Percentiles rank a stretch among this genome's conserved stretches.
Evolutionary conservation across 495 filamentous ascomycete species (phyloP).

Genomic region (Penicillium angulare): DNA sequence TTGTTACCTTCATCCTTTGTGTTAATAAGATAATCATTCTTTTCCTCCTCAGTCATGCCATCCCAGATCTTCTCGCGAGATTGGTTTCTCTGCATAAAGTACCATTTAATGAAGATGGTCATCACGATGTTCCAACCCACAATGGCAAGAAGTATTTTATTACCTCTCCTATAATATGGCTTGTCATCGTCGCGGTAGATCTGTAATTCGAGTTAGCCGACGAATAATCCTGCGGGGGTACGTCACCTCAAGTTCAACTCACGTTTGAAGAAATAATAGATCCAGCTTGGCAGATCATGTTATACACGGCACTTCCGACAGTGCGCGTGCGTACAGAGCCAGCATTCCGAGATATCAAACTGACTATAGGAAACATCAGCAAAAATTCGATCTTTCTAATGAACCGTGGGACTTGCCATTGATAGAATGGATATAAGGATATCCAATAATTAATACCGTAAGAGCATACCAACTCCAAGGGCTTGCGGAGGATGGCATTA

Average conservation of each 20-base stretch:
- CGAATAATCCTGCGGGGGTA: not conserved
- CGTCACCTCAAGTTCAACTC: not conserved
- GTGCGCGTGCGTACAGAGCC: constrained; percentile 35
- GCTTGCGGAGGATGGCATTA: constrained; percentile 9
- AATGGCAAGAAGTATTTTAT: constrained; percentile 12
- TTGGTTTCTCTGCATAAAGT: constrained; percentile 34
- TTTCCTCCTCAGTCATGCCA: constrained; percentile 12
- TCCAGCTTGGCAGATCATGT: constrained; percentile 13
- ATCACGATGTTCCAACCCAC: constrained; percentile 11
- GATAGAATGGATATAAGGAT: constrained; percentile 29
- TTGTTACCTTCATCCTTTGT: constrained; percentile 33
- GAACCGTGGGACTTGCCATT: constrained; percentile 10
- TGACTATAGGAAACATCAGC: not conserved
- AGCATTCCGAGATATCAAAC: constrained; percentile 29
- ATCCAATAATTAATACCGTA: constrained; percentile 21
- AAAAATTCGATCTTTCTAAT: not conserved
- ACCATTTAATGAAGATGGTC: constrained; percentile 24
- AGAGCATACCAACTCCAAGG: constrained; percentile 15
- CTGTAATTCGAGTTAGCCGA: not conserved
- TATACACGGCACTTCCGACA: constrained; percentile 24
- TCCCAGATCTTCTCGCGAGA: constrained; percentile 8
- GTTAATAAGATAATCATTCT: constrained; percentile 9
- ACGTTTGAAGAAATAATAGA: constrained; percentile 15
- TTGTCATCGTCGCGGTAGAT: constrained; percentile 1
- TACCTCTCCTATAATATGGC: constrained; percentile 18